phyloP scores from a whole-genome alignment of 2,329 filamentous ascomycete species.

The Onygenales sp. region DNA sequence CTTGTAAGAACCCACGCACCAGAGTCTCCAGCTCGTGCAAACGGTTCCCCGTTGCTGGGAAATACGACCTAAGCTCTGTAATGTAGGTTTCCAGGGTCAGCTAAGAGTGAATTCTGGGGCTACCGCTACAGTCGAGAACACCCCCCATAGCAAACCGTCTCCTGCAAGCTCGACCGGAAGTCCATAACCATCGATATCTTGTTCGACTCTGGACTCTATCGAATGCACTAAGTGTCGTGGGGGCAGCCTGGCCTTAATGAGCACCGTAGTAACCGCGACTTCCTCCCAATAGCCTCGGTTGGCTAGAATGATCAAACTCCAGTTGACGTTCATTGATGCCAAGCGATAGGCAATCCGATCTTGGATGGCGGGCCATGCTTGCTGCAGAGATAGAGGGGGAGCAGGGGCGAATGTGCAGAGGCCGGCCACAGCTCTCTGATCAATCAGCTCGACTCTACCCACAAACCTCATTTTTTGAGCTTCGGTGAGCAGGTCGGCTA shows the following conservation, averaged over 20 bases:
- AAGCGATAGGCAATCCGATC: background rate
- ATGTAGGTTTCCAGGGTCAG: background rate
- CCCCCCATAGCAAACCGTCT: background rate
- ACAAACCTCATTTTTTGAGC: background rate
- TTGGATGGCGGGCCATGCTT: slow-evolving; percentile 1
- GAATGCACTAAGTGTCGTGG: too few species aligned
- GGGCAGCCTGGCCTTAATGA: background rate
- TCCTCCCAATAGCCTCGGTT: slow-evolving; percentile 4
- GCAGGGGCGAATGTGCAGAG: background rate
- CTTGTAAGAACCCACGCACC: slow-evolving; percentile 1
- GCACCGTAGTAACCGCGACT: background rate
- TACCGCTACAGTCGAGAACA: background rate
- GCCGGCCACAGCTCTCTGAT: background rate
- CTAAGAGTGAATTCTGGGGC: background rate
- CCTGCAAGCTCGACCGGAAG: too few species aligned
- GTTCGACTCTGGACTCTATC: too few species aligned
- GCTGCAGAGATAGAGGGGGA: background rate
- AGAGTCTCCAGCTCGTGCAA: background rate
- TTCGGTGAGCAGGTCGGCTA: background rate
- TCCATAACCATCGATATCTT: too few species aligned
- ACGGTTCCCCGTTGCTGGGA: background rate
- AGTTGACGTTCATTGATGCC: background rate
- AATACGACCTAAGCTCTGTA: background rate
- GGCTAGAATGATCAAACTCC: background rate
- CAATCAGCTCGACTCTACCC: slow-evolving; percentile 2